Conservation (phyloP, 805 yeast species). For the Candida chilensis region DNA sequence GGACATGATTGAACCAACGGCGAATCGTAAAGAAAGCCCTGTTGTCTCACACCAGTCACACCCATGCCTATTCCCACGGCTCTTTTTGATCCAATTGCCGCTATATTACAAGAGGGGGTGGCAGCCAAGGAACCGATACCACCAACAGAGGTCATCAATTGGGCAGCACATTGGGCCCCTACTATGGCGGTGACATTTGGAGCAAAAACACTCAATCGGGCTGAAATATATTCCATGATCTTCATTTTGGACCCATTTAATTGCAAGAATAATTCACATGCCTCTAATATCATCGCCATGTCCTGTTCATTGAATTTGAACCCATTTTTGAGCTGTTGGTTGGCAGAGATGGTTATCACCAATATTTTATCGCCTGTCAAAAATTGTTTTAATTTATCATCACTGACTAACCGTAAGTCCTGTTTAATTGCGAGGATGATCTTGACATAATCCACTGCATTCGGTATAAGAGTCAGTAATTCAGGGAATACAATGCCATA, state of each 20-base stretch:
- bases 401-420: constrained; percentile 17
- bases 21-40: constrained; percentile 60
- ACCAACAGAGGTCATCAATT: constrained; percentile 59
- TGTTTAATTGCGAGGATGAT: constrained; percentile 44
- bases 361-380: constrained; percentile 59
- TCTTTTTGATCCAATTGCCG: constrained; percentile 61
- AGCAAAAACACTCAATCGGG: constrained; percentile 50
- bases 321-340: constrained; percentile 30
- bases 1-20: constrained; percentile 54
- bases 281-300: constrained; percentile 24
- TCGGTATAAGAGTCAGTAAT: constrained; percentile 49
- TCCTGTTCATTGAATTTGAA: constrained; percentile 17
- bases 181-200: constrained; percentile 74
- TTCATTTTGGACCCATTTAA: constrained; percentile 31
- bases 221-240: constrained; percentile 46
- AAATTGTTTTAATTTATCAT: constrained; percentile 23
- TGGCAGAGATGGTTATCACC: constrained; percentile 66
- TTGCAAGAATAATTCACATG: constrained; percentile 37
- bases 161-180: constrained; percentile 67
- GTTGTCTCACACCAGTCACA: constrained; percentile 40
- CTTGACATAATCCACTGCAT: constrained; percentile 53
- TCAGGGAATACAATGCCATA: constrained; percentile 67
- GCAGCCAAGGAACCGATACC: constrained; percentile 56
- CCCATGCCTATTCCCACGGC: constrained; percentile 28
- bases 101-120: constrained; percentile 78